phyloP scores from a whole-genome alignment of 202 grass and related monocot genomes.

The Saccharum hybrid region DNA sequence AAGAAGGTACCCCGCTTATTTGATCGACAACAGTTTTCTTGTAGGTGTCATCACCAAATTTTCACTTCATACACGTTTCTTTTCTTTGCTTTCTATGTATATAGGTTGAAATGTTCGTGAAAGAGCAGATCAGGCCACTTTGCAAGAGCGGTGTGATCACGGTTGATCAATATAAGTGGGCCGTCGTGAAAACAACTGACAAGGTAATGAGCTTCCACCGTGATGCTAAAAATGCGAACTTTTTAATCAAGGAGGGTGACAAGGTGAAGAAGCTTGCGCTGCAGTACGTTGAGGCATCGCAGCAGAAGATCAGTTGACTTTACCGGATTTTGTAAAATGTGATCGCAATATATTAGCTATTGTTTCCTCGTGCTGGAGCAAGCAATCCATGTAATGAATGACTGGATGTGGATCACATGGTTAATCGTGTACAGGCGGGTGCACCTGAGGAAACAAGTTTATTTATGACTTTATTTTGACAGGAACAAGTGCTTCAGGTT shows the following conservation, averaged over 20 bases:
- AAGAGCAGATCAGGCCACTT: conserved; percentile 93
- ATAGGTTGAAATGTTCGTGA: conserved; percentile 81
- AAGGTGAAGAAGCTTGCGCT: conserved; percentile 90
- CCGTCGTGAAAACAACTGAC: conserved; percentile 68
- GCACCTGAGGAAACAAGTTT: not conserved
- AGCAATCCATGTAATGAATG: not conserved
- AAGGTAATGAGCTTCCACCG: conserved; percentile 83
- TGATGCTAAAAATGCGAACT: conserved; percentile 75
- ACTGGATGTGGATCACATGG: not conserved
- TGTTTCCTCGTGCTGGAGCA: not conserved
- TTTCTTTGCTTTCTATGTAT: not conserved
- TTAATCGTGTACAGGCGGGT: not conserved
- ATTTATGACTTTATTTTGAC: too few relatives aligned
- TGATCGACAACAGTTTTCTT: not conserved
- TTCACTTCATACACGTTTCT: not conserved
- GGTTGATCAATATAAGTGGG: conserved; percentile 76
- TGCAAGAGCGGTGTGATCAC: conserved; percentile 93
- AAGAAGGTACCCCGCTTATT: conserved; percentile 79
- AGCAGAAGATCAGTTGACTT: conserved; percentile 54
- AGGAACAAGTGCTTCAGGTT: not conserved
- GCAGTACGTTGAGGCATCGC: conserved; percentile 84
- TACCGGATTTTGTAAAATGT: not conserved
- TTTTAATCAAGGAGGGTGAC: conserved; percentile 88
- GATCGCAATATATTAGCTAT: not conserved
- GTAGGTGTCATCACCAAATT: not conserved